phyloP scores from a whole-genome alignment of 208 protist species.

The Leishmania guyanensis region DNA sequence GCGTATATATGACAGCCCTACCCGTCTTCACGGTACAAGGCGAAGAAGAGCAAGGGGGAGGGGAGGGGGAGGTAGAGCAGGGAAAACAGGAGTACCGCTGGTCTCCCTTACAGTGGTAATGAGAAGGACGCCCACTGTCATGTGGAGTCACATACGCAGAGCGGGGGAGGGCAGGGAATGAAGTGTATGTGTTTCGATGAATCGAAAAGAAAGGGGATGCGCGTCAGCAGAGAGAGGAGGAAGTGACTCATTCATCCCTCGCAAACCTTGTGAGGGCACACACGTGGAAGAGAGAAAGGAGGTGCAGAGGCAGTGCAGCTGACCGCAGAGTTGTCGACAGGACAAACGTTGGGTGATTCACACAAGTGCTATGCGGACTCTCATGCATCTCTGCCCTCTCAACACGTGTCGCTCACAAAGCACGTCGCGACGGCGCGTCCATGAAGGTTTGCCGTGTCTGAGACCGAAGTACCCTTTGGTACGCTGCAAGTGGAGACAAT shows the following conservation, averaged over 20 bases:
- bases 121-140: not conserved
- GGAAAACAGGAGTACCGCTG: not conserved
- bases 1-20: not conserved
- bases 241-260: not conserved
- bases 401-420: not conserved
- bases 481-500: not conserved
- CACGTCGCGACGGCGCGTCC: not conserved
- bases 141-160: no score
- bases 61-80: not conserved
- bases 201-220: not conserved
- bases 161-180: not conserved
- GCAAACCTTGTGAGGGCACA: not conserved
- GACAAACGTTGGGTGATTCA: not conserved
- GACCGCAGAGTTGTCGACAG: not conserved
- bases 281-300: not conserved
- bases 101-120: not conserved
- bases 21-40: not conserved
- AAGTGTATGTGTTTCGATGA: not conserved
- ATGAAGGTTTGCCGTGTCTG: not conserved
- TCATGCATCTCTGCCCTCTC: not conserved
- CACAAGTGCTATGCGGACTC: not conserved
- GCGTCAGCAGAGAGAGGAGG: conserved; percentile 1
- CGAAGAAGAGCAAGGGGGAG: not conserved
- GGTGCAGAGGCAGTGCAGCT: not conserved
- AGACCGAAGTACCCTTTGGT: not conserved